Evolutionary conservation across 2,329 filamentous ascomycete species (phyloP), one percentile per base, ranked within the genome.

Genomic region (Sporothrix protearum): DNA sequence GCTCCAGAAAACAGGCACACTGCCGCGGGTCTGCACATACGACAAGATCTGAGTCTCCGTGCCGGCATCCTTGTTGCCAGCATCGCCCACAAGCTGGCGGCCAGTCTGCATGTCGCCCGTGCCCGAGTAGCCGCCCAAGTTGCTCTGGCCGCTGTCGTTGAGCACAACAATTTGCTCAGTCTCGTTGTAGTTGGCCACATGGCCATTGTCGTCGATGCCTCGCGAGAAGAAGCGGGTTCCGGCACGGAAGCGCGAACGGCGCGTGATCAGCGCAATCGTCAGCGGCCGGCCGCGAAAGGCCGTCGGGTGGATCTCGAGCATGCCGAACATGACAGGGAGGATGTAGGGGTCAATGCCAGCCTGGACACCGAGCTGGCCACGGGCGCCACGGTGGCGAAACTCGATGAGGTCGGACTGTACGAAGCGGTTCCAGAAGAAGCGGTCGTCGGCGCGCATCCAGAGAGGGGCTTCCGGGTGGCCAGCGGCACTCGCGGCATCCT

Each of bases 161-260:
- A 98, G 82, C 49, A 99, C 89, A 73, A 97, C 86, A 45, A 96
- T 85, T 79, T 99, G 96, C 79, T 99, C 96, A 0, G 96, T 98
- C 84, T 99, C 96, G 79, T 99, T 99, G 86, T 95, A 99, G 80
- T 99, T 99, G 75, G 96, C 93, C n/a, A 96, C 96, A 79, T 98
- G 89, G 30, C 96, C 96, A 73, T 96, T 86, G 75, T 97, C 94
- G 78, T 99, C 95, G 63, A 98, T 89, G 68, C 96, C 96, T 75
- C 96, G 90, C 1, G 96, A 96, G 79, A 99, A 96, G 82, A 97
- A 98, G 78, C 96, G 87, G 19, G 96, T 98, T 59, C 96, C 96
- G 47, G 91, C 94, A 74, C 95, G 89, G 80, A 96, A 90, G 76
- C 96, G 88, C 28, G 94, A 97, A 76, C 96, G 89, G 74, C 96